Evolutionary conservation across 306 rosid species (phyloP).

Genomic region (Vigna hirtella): DNA sequence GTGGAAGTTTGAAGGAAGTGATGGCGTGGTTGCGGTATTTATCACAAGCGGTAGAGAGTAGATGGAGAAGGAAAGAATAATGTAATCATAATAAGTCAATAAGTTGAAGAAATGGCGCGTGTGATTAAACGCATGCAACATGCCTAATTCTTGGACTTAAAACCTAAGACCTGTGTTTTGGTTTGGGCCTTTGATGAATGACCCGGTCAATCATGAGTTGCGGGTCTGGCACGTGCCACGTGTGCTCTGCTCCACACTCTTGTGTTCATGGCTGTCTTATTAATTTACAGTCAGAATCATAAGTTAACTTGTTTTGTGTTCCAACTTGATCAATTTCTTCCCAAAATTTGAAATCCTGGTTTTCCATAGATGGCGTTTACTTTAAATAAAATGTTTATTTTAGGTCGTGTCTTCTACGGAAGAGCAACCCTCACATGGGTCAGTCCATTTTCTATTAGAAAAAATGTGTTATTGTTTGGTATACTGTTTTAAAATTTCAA

Average conservation of each 20-base stretch:
- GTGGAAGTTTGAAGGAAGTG: neutral
- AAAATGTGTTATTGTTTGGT: too few relatives aligned
- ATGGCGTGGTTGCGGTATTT: conserved; percentile 16
- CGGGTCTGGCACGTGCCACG: neutral
- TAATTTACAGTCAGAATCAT: neutral
- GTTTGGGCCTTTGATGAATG: conserved; percentile 5
- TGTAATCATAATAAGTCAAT: neutral
- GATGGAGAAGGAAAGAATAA: neutral
- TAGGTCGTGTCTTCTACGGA: conserved; percentile 25
- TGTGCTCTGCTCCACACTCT: neutral
- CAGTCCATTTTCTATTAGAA: too few relatives aligned
- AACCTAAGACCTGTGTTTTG: neutral
- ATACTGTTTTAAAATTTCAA: too few relatives aligned
- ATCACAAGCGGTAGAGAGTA: neutral
- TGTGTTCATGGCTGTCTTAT: neutral
- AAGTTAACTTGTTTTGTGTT: neutral
- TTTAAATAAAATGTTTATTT: neutral
- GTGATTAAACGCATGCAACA: conserved; percentile 48
- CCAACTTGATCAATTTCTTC: neutral
- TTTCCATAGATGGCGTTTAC: neutral
- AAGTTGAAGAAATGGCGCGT: conserved; percentile 31
- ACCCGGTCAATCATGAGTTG: neutral
- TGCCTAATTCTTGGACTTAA: conserved; percentile 18
- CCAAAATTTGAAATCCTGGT: neutral
- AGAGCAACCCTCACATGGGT: neutral